A percentile compares a stretch with the other conserved stretches of the same genome.
Conservation (phyloP, 441 rosid species). For the Adansonia grandidieri region DNA sequence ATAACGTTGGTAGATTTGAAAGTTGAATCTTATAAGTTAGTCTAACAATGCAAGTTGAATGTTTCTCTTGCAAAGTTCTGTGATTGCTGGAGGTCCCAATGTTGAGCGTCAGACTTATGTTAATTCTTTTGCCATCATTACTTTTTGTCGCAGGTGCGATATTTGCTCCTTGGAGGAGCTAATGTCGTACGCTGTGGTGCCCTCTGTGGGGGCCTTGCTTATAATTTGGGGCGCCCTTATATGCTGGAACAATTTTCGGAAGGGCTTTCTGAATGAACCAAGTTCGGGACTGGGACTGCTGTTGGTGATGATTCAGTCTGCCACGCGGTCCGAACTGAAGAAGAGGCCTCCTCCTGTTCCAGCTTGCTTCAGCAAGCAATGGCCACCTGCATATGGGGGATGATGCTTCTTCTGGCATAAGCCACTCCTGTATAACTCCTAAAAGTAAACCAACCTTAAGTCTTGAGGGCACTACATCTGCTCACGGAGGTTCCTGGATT, state of each 20-base stretch:
- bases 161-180: constrained; percentile 99
- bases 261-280: constrained; percentile 73
- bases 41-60: constrained; percentile 20
- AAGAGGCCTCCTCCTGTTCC: constrained; percentile 89
- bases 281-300: constrained; percentile 78
- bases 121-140: constrained; percentile 53
- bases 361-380: constrained; percentile 84
- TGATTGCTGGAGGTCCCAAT: constrained; percentile 49
- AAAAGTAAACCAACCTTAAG: constrained; percentile 46
- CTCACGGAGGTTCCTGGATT: constrained; percentile 55
- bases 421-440: constrained; percentile 49
- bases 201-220: constrained; percentile 76
- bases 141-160: constrained; percentile 99
- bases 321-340: constrained; percentile 82
- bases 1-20: constrained; percentile 23
- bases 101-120: constrained; percentile 50
- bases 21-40: constrained; percentile 29
- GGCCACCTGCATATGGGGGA: constrained; percentile 87
- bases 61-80: constrained; percentile 33
- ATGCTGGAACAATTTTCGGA: constrained; percentile 68
- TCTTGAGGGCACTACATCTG: constrained; percentile 57
- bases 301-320: constrained; percentile 82
- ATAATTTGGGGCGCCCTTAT: constrained; percentile 74
- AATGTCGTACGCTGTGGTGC: constrained; percentile 99
- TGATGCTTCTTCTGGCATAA: constrained; percentile 93